phyloP scores from a whole-genome alignment of 768 basidiomycete species.

The Ramaria rubella region DNA sequence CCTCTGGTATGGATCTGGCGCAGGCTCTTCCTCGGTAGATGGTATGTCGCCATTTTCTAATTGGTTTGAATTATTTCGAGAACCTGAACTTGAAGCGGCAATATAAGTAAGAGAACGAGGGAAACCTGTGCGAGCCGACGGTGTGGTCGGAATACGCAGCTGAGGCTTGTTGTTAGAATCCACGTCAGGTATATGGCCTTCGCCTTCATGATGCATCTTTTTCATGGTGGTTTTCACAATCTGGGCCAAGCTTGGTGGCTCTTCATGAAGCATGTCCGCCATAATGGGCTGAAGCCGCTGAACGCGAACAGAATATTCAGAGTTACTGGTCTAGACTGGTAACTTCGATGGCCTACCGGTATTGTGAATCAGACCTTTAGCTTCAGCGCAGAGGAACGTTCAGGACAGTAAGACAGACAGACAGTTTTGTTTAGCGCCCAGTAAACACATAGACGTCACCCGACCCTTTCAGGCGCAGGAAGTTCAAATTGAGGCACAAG shows the following conservation, averaged over 20 bases:
- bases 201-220: not conserved
- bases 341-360: too few relatives aligned
- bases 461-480: too few relatives aligned
- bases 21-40: constrained; percentile 20
- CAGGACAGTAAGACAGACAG: too few relatives aligned
- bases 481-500: too few relatives aligned
- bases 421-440: too few relatives aligned
- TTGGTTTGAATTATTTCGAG: constrained; percentile 18
- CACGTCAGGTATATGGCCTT: not conserved
- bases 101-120: constrained; percentile 67
- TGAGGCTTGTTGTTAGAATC: not conserved
- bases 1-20: constrained; percentile 14
- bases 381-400: too few relatives aligned
- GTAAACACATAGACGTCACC: too few relatives aligned
- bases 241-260: not conserved
- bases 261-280: not conserved
- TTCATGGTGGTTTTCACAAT: not conserved
- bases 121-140: constrained; percentile 63
- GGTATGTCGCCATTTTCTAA: not conserved
- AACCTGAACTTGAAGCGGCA: constrained; percentile 43
- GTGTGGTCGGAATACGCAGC: constrained; percentile 25
- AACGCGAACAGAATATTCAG: not conserved
- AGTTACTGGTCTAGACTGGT: not conserved
- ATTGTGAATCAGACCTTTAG: too few relatives aligned
- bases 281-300: not conserved